These are phyloP conservation scores for Septoria linicola DNA, from an alignment of 2,329 filamentous ascomycete species.

Conservation along the genomic window DNA sequence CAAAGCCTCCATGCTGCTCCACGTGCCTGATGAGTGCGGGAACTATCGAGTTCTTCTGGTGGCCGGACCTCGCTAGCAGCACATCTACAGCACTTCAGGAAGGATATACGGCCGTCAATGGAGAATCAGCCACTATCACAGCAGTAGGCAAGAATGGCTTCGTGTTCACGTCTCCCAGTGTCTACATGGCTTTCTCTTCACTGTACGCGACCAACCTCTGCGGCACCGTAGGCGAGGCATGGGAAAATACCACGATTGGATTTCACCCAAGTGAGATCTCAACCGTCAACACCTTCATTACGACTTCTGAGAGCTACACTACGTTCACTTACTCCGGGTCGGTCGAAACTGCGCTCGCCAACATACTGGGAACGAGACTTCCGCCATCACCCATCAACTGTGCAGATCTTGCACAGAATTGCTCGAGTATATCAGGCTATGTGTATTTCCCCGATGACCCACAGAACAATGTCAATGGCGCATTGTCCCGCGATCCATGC, in stretches of 20 bases:
- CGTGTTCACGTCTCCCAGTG: slow-evolving; percentile 14
- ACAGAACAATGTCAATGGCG: slow-evolving; percentile 13
- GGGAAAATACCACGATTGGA: slow-evolving; percentile 16
- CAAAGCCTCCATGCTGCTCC: slow-evolving; percentile 16
- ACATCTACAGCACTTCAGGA: not conserved
- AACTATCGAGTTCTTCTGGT: slow-evolving; percentile 19
- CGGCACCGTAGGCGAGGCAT: slow-evolving; percentile 12
- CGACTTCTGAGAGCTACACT: slow-evolving; percentile 5
- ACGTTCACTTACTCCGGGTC: slow-evolving; percentile 1
- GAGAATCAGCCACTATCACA: not conserved
- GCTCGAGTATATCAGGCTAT: slow-evolving; percentile 15
- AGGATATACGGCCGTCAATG: not conserved
- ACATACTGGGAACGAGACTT: not conserved
- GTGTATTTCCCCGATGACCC: slow-evolving; percentile 16
- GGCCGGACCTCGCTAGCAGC: slow-evolving; percentile 14
- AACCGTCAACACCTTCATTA: slow-evolving; percentile 11
- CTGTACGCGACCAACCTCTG: slow-evolving; percentile 16
- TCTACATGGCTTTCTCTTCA: slow-evolving; percentile 18
- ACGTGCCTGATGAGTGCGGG: slow-evolving; percentile 15
- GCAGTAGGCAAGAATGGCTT: slow-evolving; percentile 10
- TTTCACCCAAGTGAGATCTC: slow-evolving; percentile 18
- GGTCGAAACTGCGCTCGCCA: not conserved
- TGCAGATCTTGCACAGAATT: slow-evolving; percentile 15
- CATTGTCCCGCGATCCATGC: slow-evolving; percentile 11
- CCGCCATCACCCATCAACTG: slow-evolving; percentile 14